A percentile compares a stretch with the other conserved stretches of the same genome.
These are phyloP conservation scores for Neofusicoccum sp. DNA, from an alignment of 2,329 filamentous ascomycete genomes.

Conservation along the genomic window DNA sequence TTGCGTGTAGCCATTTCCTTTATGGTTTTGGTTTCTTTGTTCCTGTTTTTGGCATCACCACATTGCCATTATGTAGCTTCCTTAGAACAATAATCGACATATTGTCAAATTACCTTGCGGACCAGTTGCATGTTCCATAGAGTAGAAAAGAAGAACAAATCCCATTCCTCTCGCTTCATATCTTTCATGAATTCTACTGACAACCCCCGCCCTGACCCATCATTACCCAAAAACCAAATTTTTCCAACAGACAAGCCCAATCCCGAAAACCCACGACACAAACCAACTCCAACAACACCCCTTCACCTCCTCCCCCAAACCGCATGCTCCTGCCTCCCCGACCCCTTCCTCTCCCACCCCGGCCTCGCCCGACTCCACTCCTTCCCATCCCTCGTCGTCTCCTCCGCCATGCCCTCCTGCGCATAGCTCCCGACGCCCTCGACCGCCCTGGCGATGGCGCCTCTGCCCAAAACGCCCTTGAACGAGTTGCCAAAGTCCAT, in stretches of 20 bases:
- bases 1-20: too few relatives aligned
- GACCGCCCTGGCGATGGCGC: not conserved
- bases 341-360: constrained; percentile 32
- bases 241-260: not conserved
- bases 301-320: constrained; percentile 45
- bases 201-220: too few relatives aligned
- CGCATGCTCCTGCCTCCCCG: constrained; percentile 36
- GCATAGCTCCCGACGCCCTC: constrained; percentile 23
- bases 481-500: not conserved
- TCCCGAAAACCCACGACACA: not conserved
- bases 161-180: too few relatives aligned
- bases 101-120: too few relatives aligned
- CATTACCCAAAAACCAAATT: too few relatives aligned
- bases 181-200: too few relatives aligned
- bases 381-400: constrained; percentile 22
- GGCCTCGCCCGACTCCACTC: constrained; percentile 24
- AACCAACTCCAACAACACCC: not conserved
- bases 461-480: constrained; percentile 7
- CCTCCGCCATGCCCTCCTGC: constrained; percentile 21
- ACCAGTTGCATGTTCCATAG: too few relatives aligned
- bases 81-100: too few relatives aligned
- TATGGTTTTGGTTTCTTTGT: too few relatives aligned
- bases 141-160: too few relatives aligned
- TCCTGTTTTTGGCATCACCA: too few relatives aligned
- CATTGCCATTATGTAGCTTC: too few relatives aligned